Evolutionary conservation across 2,329 filamentous ascomycete species (phyloP), one percentile per base, ranked within the genome.

Genomic region (Chalara sp.): DNA sequence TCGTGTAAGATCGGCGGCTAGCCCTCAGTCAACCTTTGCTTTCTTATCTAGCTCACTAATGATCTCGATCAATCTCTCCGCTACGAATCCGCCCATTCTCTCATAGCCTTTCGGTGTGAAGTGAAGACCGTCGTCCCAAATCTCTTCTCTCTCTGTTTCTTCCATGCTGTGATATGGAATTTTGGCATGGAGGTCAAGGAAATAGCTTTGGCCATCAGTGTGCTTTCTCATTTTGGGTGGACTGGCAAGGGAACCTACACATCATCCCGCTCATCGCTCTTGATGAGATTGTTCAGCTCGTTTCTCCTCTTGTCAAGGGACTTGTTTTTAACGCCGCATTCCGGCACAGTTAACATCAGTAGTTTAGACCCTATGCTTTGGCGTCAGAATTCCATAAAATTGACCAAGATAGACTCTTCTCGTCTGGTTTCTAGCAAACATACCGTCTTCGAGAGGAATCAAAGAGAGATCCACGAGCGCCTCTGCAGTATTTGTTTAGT

Each of bases 91-190:
- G 2, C 82, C 83, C 70, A 86, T 79, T 59, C 78, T 69, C 58
- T 82, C 73, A 67, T 86, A 86, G 5, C 83, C 83, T 5, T 68
- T 71, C 0, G 69, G 65, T 0, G 75, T 78, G 6, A 86, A 70
- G 66, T 87, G 82, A 30, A 86, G 56, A 10, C 74, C 75, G 63
- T 86, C 83, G 56, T 82, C 74, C 79, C 81, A 86, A 59, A 80
- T 76, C 53, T 65, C 67, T 1, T 68, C 52, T 28, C 72, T 70
- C 48, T 79, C 73, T 1, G 67, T 61, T 7, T 70, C 62, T 1
- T 69, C 61, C 59, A 84, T 72, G n/a, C 63, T 59, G 56, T 75
- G 71, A 56, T 76, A 84, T 0, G 80, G 79, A 5, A 86, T 68
- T 7, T 71, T 72, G 10, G 67, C 62, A 55, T 74, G 62, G 21